Percentiles rank a stretch among this genome's conserved stretches.
Conservation (phyloP, 2,329 filamentous ascomycete genomes). For the Tolypocladium tundrense region DNA sequence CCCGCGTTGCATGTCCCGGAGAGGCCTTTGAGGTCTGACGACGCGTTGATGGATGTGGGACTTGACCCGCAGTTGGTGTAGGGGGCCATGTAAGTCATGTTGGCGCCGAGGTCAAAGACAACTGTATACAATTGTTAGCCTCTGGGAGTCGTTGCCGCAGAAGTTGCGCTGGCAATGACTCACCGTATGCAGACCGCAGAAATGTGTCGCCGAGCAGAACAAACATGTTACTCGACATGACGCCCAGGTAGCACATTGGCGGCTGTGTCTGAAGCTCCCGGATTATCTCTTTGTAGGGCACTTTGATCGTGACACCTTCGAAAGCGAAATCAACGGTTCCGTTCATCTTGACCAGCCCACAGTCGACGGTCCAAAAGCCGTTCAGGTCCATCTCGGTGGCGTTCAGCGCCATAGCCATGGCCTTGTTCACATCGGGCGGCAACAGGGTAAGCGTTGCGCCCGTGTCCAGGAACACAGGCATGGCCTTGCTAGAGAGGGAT, state of each 20-base stretch:
- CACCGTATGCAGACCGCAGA: slow-evolving; percentile 41
- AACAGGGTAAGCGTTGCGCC: slow-evolving; percentile 60
- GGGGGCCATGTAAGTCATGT: slow-evolving; percentile 38
- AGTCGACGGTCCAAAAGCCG: slow-evolving; percentile 38
- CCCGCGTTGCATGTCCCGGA: slow-evolving; percentile 7
- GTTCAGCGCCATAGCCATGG: slow-evolving; percentile 39
- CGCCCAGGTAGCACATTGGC: slow-evolving; percentile 36
- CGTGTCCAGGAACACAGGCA: slow-evolving; percentile 58
- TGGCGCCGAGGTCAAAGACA: slow-evolving; percentile 40
- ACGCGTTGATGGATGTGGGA: slow-evolving; percentile 7
- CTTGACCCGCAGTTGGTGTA: slow-evolving; percentile 37
- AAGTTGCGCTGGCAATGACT: slow-evolving; percentile 1
- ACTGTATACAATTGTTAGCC: slow-evolving; percentile 14
- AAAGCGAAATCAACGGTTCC: slow-evolving; percentile 41
- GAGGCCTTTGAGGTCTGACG: slow-evolving; percentile 7
- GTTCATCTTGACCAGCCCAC: slow-evolving; percentile 25
- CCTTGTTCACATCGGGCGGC: slow-evolving; percentile 42
- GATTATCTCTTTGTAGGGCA: slow-evolving; percentile 40
- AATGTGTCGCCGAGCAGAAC: slow-evolving; percentile 44
- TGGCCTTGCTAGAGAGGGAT: slow-evolving; percentile 24
- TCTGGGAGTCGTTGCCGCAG: neutral
- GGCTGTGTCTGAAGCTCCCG: slow-evolving; percentile 10
- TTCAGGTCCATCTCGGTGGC: slow-evolving; percentile 23
- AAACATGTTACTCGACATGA: slow-evolving; percentile 35
- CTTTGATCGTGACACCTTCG: slow-evolving; percentile 33